A percentile compares a stretch with the other conserved stretches of the same genome.
phyloP scores from a whole-genome alignment of 495 filamentous ascomycete species.

The Daldinia grandis region DNA sequence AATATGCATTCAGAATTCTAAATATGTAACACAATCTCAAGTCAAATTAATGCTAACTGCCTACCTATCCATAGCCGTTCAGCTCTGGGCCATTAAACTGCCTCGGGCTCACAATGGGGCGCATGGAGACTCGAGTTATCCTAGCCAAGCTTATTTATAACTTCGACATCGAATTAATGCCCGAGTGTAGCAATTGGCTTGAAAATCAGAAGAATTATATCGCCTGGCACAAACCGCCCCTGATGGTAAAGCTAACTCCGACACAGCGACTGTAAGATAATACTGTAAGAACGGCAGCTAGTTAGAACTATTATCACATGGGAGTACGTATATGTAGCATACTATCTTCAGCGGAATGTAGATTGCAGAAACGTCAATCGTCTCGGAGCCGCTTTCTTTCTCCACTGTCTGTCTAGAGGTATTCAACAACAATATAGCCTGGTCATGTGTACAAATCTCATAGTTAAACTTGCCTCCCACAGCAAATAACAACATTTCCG shows the following conservation, averaged over 20 bases:
- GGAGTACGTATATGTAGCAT: background rate
- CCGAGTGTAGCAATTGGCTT: slow-evolving; percentile 48
- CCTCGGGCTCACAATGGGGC: slow-evolving; percentile 59
- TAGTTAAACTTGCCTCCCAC: background rate
- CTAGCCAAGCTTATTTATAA: slow-evolving; percentile 59
- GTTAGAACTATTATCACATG: background rate
- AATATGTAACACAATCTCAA: background rate
- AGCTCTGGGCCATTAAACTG: slow-evolving; percentile 60
- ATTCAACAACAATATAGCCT: background rate
- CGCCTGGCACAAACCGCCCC: slow-evolving; percentile 45
- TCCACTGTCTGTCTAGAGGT: background rate
- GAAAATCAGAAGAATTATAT: slow-evolving; percentile 40
- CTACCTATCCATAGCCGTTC: slow-evolving; percentile 55
- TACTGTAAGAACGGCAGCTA: background rate
- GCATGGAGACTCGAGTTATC: slow-evolving; percentile 57
- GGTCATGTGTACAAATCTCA: background rate
- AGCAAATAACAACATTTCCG: background rate
- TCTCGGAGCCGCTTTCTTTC: background rate
- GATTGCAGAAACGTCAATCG: background rate
- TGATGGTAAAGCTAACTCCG: slow-evolving; percentile 34
- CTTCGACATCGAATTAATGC: slow-evolving; percentile 58
- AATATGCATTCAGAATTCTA: background rate
- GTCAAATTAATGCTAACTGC: slow-evolving; percentile 3
- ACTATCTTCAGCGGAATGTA: slow-evolving; percentile 1
- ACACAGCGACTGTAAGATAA: background rate